Conservation (phyloP, 441 rosid genomes). For the Brassica hybrid region DNA sequence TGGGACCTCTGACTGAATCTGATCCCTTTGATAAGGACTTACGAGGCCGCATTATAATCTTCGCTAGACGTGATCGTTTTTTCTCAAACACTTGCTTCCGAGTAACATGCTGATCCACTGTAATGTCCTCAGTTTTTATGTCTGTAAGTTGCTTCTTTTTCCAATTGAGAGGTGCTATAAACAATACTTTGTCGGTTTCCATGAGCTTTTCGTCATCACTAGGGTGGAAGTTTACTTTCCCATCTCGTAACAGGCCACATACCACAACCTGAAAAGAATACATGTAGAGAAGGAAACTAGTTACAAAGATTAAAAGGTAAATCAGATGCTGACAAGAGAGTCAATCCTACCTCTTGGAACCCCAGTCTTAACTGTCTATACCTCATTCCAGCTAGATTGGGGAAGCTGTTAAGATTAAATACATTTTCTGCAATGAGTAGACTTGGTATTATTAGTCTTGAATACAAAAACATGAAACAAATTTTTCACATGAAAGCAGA, state of each 20-base stretch:
- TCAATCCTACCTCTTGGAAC: constrained; percentile 69
- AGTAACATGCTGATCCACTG: constrained; percentile 44
- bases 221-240: constrained; percentile 86
- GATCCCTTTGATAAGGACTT: constrained; percentile 83
- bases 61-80: constrained; percentile 50
- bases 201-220: constrained; percentile 79
- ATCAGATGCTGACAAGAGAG: constrained; percentile 15
- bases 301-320: constrained; percentile 23
- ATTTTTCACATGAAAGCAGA: constrained; percentile 30
- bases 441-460: constrained; percentile 44
- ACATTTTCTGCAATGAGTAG: constrained; percentile 85
- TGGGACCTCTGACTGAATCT: constrained; percentile 72
- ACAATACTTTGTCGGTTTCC: constrained; percentile 81
- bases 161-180: constrained; percentile 78
- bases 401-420: constrained; percentile 83
- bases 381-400: constrained; percentile 63
- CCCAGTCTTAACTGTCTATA: constrained; percentile 77
- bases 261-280: constrained; percentile 91
- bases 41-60: constrained; percentile 61
- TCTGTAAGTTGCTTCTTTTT: constrained; percentile 54
- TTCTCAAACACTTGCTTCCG: constrained; percentile 51
- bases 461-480: constrained; percentile 6
- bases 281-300: constrained; percentile 28
- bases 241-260: constrained; percentile 82
- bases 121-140: constrained; percentile 44